A percentile compares a stretch with the other conserved stretches of the same genome.
These are phyloP conservation scores for Fusarium chuoi DNA, from an alignment of 2,329 filamentous ascomycete genomes.

Conservation along the genomic window DNA sequence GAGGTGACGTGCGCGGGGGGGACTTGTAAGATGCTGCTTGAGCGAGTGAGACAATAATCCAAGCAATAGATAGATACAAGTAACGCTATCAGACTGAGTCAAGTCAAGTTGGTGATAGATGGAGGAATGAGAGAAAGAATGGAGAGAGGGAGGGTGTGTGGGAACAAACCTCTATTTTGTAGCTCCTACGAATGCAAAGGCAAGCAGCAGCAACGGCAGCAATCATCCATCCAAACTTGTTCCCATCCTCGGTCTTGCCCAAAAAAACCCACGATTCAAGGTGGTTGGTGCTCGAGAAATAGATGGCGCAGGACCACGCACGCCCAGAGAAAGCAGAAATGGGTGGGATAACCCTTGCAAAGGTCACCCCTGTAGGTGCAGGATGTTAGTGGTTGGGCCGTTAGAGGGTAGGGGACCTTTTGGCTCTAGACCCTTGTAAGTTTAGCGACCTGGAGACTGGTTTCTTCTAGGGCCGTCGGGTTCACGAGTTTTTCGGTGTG, in stretches of 20 bases:
- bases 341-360: conserved; percentile 28
- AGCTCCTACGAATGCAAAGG: conserved; percentile 3
- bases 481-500: conserved; percentile 4
- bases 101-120: neutral
- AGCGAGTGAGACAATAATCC: neutral
- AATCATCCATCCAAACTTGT: conserved; percentile 12
- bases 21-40: conserved; percentile 12
- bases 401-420: neutral
- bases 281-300: conserved; percentile 36
- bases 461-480: neutral
- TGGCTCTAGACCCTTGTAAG: neutral
- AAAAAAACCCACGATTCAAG: neutral
- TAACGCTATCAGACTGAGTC: neutral
- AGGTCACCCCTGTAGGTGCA: conserved; percentile 16
- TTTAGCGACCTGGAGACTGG: neutral
- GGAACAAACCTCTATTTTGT: conserved; percentile 28
- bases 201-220: neutral
- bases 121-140: neutral
- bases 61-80: neutral
- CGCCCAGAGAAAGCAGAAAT: neutral
- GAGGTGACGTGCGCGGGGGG: conserved; percentile 6
- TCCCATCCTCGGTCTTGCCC: neutral
- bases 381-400: conserved; percentile 31
- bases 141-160: conserved; percentile 18
- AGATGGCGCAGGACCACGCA: conserved; percentile 35